Conservation (phyloP, 192 early-diverging fungal species). For the Lunasporangiospora selenospora region DNA sequence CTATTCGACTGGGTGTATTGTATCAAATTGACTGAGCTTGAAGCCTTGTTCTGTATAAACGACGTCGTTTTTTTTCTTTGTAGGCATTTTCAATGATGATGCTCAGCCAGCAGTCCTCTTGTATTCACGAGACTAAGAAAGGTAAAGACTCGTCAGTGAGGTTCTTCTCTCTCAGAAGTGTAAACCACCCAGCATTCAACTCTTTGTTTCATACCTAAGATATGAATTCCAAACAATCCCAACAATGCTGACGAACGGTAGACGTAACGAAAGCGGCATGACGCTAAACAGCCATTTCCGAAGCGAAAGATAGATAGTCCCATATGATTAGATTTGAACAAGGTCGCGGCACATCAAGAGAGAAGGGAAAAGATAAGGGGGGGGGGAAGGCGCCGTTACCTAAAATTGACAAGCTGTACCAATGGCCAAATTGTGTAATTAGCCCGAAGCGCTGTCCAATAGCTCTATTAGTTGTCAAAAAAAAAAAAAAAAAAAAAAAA, state of each 20-base stretch:
- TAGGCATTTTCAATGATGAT: no score
- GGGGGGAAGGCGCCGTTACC: no score
- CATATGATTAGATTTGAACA: no score
- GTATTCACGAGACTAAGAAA: neutral
- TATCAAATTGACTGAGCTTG: no score
- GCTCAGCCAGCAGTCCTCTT: neutral
- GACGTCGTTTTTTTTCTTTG: no score
- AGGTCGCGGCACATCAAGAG: no score
- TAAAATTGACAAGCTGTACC: constrained; percentile 78
- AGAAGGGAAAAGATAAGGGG: no score
- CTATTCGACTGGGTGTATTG: no score
- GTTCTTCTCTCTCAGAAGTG: neutral
- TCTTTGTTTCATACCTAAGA: constrained; percentile 74
- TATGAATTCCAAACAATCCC: constrained; percentile 82
- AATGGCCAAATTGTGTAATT: constrained; percentile 81
- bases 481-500: neutral
- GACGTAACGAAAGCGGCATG: constrained; percentile 66
- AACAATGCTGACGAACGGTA: constrained; percentile 75
- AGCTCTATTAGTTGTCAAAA: constrained; percentile 52
- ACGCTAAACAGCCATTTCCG: constrained; percentile 34
- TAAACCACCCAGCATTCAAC: constrained; percentile 16
- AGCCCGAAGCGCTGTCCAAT: constrained; percentile 62
- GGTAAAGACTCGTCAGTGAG: no score
- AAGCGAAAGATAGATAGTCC: no score
- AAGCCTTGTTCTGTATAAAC: no score